Evolutionary conservation across 1,284 basidiomycete species (phyloP), one percentile per base, ranked within the genome.

Genomic region (Sphagnurus paluster): DNA sequence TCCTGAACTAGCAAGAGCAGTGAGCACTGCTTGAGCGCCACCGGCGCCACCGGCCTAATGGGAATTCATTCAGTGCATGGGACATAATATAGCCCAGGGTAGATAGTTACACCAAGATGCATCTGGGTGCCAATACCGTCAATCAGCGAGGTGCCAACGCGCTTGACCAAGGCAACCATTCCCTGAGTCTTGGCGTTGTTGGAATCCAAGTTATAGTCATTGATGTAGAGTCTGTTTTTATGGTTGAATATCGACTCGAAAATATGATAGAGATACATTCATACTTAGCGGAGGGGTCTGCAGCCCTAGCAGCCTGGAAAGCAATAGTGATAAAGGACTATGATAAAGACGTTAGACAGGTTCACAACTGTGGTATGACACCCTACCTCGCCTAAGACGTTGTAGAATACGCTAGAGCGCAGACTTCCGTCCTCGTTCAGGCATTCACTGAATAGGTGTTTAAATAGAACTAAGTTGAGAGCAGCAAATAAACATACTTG

Each of bases 371-470:
- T 1, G 19, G 13, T 36, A 10, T 16, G 37, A n/a, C n/a, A n/a
- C n/a, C 50, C 16, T 46, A 65, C 66, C 57, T 71, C 68, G 41
- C 70, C 69, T 11, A 73, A 53, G 16, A 73, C 63, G 41, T 69
- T 67, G 25, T 58, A 70, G 61, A 74, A 75, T 26, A 74, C 71
- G 41, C 67, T 70, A 11, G 59, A 61, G 14, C 70, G 66, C 24
- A 72, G 55, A 40, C 60, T 61, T 34, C 72, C 73, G 49, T 74
- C 63, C 48, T 74, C 71, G 57, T 73, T 74, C 46, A 75, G 61
- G 44, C 69, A 68, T 56, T 74, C 71, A 50, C 70, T 72, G 44
- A 5, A 42, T 32, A 14, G 33, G 19, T 17, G 3, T 9, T 20
- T 17, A 32, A 17, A 44, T 17, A 4, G 23, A 16, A 14, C 10